These are phyloP conservation scores for Aspergillus sclerotioniger DNA, from an alignment of 495 filamentous ascomycete species.

Conservation along the genomic window DNA sequence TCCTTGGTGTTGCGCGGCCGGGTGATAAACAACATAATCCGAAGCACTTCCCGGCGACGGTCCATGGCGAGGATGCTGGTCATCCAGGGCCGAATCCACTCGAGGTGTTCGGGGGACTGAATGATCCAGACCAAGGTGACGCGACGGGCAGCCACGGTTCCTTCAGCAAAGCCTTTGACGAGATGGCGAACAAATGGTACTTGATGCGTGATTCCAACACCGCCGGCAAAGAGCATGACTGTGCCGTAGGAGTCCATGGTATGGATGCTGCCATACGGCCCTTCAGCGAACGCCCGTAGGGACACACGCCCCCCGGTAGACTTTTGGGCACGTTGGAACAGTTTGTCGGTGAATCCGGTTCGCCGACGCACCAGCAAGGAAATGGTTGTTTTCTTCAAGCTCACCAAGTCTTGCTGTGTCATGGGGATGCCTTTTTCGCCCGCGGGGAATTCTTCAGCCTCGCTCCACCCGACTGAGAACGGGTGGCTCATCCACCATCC, in stretches of 20 bases:
- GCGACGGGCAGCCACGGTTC: slow-evolving; percentile 74
- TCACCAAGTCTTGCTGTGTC: slow-evolving; percentile 32
- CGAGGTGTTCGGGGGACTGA: slow-evolving; percentile 78
- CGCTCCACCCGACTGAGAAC: slow-evolving; percentile 90
- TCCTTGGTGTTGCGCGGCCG: slow-evolving; percentile 71
- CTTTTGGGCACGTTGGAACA: slow-evolving; percentile 62
- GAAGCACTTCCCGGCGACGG: slow-evolving; percentile 70
- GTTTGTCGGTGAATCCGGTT: slow-evolving; percentile 80
- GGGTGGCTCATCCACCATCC: slow-evolving; percentile 86
- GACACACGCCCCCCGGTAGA: slow-evolving; percentile 45
- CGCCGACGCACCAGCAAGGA: slow-evolving; percentile 82
- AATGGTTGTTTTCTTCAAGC: slow-evolving; percentile 54
- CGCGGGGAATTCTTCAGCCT: slow-evolving; percentile 31
- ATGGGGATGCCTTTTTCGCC: slow-evolving; percentile 46
- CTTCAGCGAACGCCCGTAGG: slow-evolving; percentile 68
- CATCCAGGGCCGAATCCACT: slow-evolving; percentile 96
- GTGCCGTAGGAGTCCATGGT: slow-evolving; percentile 87
- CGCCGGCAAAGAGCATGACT: slow-evolving; percentile 83
- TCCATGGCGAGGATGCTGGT: slow-evolving; percentile 78
- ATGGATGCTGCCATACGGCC: slow-evolving; percentile 82
- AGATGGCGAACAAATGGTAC: slow-evolving; percentile 84
- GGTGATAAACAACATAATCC: slow-evolving; percentile 85
- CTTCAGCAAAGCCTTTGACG: slow-evolving; percentile 67
- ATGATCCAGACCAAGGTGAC: slow-evolving; percentile 89
- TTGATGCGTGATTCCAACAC: slow-evolving; percentile 92